phyloP scores from a whole-genome alignment of 176 grass and related monocot genomes.

The Paspalum vaginatum region DNA sequence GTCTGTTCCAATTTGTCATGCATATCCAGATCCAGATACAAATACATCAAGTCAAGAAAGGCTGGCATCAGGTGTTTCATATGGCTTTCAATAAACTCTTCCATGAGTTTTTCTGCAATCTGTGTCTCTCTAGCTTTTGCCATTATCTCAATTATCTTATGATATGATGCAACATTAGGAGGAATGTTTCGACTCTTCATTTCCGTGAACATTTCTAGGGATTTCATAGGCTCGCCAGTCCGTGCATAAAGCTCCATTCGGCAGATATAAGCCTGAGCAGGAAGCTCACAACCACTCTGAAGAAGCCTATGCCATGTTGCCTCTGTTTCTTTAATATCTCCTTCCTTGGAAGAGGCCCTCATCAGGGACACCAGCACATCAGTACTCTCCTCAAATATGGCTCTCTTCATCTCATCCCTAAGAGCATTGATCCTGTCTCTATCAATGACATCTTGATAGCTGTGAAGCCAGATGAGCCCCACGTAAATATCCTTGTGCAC shows the following conservation, averaged over 20 bases:
- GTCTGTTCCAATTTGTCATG: slow-evolving; percentile 67
- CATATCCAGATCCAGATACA: slow-evolving; percentile 84
- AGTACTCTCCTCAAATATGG: slow-evolving; percentile 60
- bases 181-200: slow-evolving; percentile 77
- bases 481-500: slow-evolving; percentile 77
- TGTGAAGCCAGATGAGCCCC: slow-evolving; percentile 95
- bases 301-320: slow-evolving; percentile 71
- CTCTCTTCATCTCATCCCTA: slow-evolving; percentile 73
- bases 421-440: slow-evolving; percentile 68
- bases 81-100: slow-evolving; percentile 67
- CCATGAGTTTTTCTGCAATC: slow-evolving; percentile 63
- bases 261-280: slow-evolving; percentile 84
- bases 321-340: slow-evolving; percentile 79
- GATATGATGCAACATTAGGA: slow-evolving; percentile 77
- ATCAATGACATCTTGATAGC: slow-evolving; percentile 92
- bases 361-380: slow-evolving; percentile 91
- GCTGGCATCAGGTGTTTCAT: slow-evolving; percentile 96
- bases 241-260: slow-evolving; percentile 80
- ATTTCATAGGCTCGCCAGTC: slow-evolving; percentile 72
- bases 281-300: slow-evolving; percentile 59
- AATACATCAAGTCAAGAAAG: slow-evolving; percentile 75
- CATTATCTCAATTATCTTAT: slow-evolving; percentile 93
- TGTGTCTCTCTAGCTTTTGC: slow-evolving; percentile 63
- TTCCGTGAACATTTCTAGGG: slow-evolving; percentile 72
- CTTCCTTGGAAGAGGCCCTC: slow-evolving; percentile 91